phyloP scores from a whole-genome alignment of 1,284 basidiomycete species.

The Vanrija sp. region DNA sequence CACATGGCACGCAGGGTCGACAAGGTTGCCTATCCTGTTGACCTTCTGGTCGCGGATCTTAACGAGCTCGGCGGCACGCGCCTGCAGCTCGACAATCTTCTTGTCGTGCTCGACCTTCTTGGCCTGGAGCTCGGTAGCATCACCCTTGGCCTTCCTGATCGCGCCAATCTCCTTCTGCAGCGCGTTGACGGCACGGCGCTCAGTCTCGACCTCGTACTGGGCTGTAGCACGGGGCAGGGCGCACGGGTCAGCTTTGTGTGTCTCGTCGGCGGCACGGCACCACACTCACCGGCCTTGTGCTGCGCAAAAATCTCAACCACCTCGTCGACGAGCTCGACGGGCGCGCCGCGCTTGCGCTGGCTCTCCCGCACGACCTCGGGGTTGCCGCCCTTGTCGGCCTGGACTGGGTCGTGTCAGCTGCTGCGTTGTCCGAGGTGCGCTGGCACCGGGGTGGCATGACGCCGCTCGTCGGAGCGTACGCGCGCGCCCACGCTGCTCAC shows the following conservation, averaged over 20 bases:
- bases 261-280: neutral
- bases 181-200: slow-evolving; percentile 79
- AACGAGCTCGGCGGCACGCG: slow-evolving; percentile 67
- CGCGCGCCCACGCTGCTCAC: slow-evolving; percentile 24
- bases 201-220: slow-evolving; percentile 74
- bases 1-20: slow-evolving; percentile 79
- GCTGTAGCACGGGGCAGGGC: slow-evolving; percentile 52
- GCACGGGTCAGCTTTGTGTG: neutral
- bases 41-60: slow-evolving; percentile 72
- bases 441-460: too few relatives aligned
- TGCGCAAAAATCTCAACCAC: slow-evolving; percentile 67
- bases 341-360: slow-evolving; percentile 83
- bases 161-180: slow-evolving; percentile 89
- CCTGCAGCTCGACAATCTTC: slow-evolving; percentile 61
- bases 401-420: slow-evolving; percentile 28
- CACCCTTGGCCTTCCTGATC: slow-evolving; percentile 94
- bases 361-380: slow-evolving; percentile 89
- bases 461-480: neutral
- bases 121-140: slow-evolving; percentile 77
- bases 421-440: neutral
- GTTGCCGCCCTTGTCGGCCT: slow-evolving; percentile 79
- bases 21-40: slow-evolving; percentile 83
- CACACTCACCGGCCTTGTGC: slow-evolving; percentile 73
- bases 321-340: slow-evolving; percentile 89
- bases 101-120: slow-evolving; percentile 78